Evolutionary conservation across 768 basidiomycete species (phyloP), one percentile per base, ranked within the genome.

Genomic region (Lepiota brunneoincarnata): DNA sequence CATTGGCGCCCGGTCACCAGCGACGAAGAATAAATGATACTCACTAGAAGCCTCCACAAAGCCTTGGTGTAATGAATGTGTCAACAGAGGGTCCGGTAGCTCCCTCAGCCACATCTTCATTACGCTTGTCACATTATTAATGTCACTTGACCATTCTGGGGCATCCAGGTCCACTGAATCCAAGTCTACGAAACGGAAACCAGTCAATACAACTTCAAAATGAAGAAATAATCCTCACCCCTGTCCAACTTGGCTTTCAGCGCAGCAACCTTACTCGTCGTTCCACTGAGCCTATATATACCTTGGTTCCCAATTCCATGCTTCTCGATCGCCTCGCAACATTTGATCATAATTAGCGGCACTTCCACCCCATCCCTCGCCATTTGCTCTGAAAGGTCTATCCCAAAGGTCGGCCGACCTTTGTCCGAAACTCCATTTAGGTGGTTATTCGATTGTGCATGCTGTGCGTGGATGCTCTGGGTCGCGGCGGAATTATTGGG

Each of bases 51-150:
- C 96, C 44, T 98, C 96, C 58, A 98, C 84, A 73, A 98, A 99
- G 9, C 89, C 89, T 68, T 91, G 83, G 70, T 98, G 94, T 35
- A 98, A 78, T 49, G 72, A 75, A 58, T 78, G 75, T 4, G 96
- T 98, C 61, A 99, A 72, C 45, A 99, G 71, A 23, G 97, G 96
- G 65, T 98, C 93, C 7, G 97, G 95, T 37, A 98, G 76, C 65
- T 99, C 97, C 58, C 97, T 81, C 63, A 99, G 78, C 95, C 97
- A 99, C 63, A 94, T 77, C 71, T 99, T 99, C 58, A 98, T 75
- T 20, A 87, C 91, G 53, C 93, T 91, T n/a, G 97, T 81, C 48
- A 98, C 89, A 56, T 91, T 93, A 73, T 96, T 98, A 71, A 98
- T 94, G 67, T 99, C 97, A 15, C 84, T 79, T 31, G 89, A 82